These are phyloP conservation scores for Stephania cephalantha DNA, from an alignment of 164 flowering plant genomes.

Conservation along the genomic window DNA sequence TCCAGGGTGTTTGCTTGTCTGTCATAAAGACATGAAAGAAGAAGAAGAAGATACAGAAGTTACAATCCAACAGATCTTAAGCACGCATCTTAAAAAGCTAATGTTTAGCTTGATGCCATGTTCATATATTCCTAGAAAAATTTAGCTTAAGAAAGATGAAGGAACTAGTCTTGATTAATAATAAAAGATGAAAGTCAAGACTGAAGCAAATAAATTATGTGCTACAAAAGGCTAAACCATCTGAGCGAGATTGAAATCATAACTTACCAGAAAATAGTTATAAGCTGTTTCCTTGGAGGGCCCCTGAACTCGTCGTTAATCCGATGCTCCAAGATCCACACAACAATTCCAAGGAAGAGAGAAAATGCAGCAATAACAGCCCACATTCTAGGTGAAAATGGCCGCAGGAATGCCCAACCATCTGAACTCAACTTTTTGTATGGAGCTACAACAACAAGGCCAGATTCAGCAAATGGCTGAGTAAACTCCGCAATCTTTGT, in stretches of 20 bases:
- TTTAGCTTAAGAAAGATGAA: background rate
- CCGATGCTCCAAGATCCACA: slow-evolving; percentile 37
- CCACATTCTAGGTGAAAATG: slow-evolving; percentile 68
- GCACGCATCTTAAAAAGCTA: too few species aligned
- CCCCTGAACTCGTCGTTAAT: slow-evolving; percentile 34
- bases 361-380: slow-evolving; percentile 45
- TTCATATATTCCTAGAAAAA: background rate
- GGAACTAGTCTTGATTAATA: background rate
- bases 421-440: slow-evolving; percentile 33
- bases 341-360: slow-evolving; percentile 34
- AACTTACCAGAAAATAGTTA: slow-evolving; percentile 29
- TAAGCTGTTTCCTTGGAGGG: slow-evolving; percentile 26
- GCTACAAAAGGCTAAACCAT: background rate
- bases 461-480: slow-evolving; percentile 70
- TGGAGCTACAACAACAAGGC: slow-evolving; percentile 81
- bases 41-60: background rate
- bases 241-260: background rate
- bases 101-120: background rate
- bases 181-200: background rate
- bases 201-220: background rate
- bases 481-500: slow-evolving; percentile 75
- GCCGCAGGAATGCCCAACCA: slow-evolving; percentile 71
- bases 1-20: too few species aligned
- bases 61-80: background rate
- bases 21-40: background rate